These are phyloP conservation scores for Solanum corneliomulleri DNA, from an alignment of 257 asterid species.

Conservation along the genomic window DNA sequence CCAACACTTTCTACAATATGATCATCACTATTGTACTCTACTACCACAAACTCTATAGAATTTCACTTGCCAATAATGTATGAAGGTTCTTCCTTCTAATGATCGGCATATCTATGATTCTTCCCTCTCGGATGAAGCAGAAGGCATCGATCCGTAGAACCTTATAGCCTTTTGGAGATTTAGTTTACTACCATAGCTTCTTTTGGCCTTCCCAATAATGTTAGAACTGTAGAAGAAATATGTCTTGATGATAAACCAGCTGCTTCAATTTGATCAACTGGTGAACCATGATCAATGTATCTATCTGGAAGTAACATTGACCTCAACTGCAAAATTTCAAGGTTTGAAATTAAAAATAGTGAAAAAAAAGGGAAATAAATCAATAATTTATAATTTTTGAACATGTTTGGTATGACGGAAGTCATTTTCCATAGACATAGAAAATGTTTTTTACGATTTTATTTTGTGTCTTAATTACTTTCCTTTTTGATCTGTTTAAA, in stretches of 20 bases:
- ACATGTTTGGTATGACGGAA: background rate
- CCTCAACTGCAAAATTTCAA: slow-evolving; percentile 40
- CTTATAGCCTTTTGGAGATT: background rate
- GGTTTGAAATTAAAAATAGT: background rate
- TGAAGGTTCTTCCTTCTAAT: background rate
- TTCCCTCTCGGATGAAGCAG: background rate
- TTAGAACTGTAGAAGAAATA: slow-evolving; percentile 49
- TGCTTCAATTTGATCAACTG: slow-evolving; percentile 60
- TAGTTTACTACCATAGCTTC: slow-evolving; percentile 41
- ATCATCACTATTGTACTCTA: background rate
- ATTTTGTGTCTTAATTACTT: background rate
- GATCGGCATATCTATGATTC: background rate
- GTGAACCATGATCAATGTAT: slow-evolving; percentile 74
- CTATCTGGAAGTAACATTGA: slow-evolving; percentile 71
- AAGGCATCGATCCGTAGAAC: background rate
- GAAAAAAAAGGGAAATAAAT: background rate
- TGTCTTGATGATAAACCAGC: slow-evolving; percentile 65
- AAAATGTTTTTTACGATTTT: background rate
- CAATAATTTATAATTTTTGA: background rate
- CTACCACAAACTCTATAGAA: background rate
- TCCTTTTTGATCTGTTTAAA: background rate
- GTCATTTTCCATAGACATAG: background rate
- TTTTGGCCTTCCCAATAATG: slow-evolving; percentile 47
- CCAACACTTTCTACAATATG: background rate
- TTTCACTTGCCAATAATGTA: slow-evolving; percentile 34